Conservation (phyloP, 225 moss, liverwort and hornwort species). For the Ulota crispa region DNA sequence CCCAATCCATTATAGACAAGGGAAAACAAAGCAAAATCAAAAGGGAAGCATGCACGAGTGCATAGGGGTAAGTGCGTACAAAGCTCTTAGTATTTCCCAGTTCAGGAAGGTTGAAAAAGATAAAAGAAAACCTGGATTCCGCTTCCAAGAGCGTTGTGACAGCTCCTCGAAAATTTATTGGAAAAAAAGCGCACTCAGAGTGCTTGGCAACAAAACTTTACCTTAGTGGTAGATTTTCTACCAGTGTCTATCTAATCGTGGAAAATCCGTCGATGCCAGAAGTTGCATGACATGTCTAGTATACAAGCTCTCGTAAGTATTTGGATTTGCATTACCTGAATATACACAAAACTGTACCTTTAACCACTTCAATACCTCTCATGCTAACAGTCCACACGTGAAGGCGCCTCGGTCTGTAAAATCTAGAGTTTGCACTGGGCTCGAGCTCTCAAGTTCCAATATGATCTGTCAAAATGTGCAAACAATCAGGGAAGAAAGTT, state of each 20-base stretch:
- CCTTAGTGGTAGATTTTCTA: neutral
- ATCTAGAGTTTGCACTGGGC: constrained; percentile 43
- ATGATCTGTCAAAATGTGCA: constrained; percentile 32
- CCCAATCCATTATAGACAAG: no score
- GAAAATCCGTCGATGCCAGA: constrained; percentile 12
- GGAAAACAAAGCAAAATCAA: neutral
- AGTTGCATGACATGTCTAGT: constrained; percentile 16
- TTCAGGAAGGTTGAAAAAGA: neutral
- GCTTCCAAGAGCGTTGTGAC: neutral
- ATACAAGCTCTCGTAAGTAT: constrained; percentile 15
- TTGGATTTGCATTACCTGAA: neutral
- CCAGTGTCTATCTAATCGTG: neutral
- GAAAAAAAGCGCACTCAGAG: neutral
- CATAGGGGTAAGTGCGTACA: neutral
- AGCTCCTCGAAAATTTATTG: neutral
- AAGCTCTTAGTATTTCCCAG: neutral
- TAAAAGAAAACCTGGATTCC: neutral
- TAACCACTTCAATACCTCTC: neutral
- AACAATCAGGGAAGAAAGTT: neutral
- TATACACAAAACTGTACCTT: constrained; percentile 15
- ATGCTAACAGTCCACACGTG: constrained; percentile 38
- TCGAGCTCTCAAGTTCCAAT: constrained; percentile 60
- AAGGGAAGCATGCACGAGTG: neutral
- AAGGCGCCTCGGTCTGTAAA: constrained; percentile 34
- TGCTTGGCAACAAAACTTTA: constrained; percentile 3